Evolutionary conservation across 2,329 filamentous ascomycete genomes (phyloP).

Genomic region (Colletotrichum sublineola): DNA sequence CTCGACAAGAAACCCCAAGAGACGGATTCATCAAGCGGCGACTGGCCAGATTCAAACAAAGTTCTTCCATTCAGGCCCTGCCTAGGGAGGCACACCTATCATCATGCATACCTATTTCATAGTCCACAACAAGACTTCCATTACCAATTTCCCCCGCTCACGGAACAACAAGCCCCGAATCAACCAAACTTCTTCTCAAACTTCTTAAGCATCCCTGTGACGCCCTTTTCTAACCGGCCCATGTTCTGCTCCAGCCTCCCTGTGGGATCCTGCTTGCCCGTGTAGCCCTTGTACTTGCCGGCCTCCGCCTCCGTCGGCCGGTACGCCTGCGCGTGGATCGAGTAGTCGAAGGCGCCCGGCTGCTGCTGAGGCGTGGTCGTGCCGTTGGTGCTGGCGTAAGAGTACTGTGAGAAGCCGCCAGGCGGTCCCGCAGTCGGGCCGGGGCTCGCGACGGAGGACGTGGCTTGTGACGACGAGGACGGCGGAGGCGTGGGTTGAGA

Average conservation of each 20-base stretch:
- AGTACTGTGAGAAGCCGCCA: slow-evolving; percentile 70
- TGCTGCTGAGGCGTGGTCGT: slow-evolving; percentile 41
- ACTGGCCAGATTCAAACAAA: background rate
- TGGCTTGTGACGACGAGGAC: slow-evolving; percentile 34
- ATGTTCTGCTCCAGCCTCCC: slow-evolving; percentile 75
- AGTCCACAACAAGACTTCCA: background rate
- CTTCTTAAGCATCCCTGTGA: slow-evolving; percentile 80
- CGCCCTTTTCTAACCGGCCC: slow-evolving; percentile 76
- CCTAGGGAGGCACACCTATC: background rate
- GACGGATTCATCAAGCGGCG: background rate
- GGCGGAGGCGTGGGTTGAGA: slow-evolving; percentile 46
- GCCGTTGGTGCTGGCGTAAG: slow-evolving; percentile 51
- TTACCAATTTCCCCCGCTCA: background rate
- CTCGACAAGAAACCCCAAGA: background rate
- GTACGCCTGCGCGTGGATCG: slow-evolving; percentile 78
- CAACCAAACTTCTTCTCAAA: slow-evolving; percentile 81
- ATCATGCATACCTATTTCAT: background rate
- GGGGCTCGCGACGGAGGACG: slow-evolving; percentile 53
- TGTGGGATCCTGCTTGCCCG: slow-evolving; percentile 59
- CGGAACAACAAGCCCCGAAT: slow-evolving; percentile 14
- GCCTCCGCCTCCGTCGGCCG: slow-evolving; percentile 75
- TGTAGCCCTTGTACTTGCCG: slow-evolving; percentile 57
- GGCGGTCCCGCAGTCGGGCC: slow-evolving; percentile 50
- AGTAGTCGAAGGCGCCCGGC: slow-evolving; percentile 59
- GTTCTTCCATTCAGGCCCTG: background rate